Evolutionary conservation across 2,329 filamentous ascomycete genomes (phyloP), one percentile per base, ranked within the genome.

Genomic region (Scedosporium boydii): DNA sequence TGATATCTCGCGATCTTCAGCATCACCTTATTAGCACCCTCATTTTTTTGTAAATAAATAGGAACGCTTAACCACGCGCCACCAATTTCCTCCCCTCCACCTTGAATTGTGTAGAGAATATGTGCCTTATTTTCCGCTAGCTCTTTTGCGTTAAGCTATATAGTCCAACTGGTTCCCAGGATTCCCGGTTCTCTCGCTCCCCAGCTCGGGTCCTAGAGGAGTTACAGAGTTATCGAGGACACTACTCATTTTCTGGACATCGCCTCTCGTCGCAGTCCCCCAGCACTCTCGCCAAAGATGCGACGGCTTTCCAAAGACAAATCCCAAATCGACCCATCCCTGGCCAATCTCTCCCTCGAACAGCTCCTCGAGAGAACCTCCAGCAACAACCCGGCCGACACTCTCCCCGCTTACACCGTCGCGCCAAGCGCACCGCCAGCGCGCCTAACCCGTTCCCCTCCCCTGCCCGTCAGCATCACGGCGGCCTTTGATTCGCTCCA

Each of bases 401-500:
- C 18, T 21, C 55, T 62, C 12, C 61, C 61, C 23, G 14, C 60
- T 14, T 61, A 61, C 23, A 56, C 23, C 48, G 48, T 29, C 6
- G 51, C 60, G 27, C 48, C 27, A 12, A n/a, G 1, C 14, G 27
- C 23, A 6, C 27, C 26, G 18, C 29, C 46, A 2, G 9, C 14
- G 9, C 29, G 26, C 56, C 34, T 38, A 12, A 18, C 26, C 29
- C 38, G 29, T 27, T 58, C 48, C 18, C 61, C 61, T 10, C 44
- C 27, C 26, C 59, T 23, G 23, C 12, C 46, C 23, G 16, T 18
- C n/a, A 34, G 34, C 23, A 51, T 59, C 38, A 29, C 61, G 5
- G 55, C 23, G 16, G 46, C 61, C 23, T 62, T 62, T 46, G 41
- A 55, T n/a, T 14, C 26, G 14, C 55, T 63, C 6, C 23, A 56